Conservation (phyloP, 1,284 basidiomycete genomes). For the Athelia psychrophila region DNA sequence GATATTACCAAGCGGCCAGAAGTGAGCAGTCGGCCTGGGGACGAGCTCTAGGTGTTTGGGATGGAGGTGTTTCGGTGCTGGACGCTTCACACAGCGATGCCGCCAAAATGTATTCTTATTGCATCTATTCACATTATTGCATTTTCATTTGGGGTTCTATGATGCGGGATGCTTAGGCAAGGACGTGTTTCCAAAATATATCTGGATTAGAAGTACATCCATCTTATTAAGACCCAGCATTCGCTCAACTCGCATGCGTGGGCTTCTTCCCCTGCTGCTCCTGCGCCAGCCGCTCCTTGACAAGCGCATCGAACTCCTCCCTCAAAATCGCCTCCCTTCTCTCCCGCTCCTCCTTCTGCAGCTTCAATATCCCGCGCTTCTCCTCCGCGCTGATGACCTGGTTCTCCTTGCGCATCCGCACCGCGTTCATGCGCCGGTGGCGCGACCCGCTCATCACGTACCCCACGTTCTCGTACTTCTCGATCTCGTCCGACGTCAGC, state of each 20-base stretch:
- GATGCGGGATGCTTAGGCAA: no score
- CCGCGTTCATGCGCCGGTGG: slow-evolving; percentile 95
- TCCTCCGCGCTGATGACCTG: slow-evolving; percentile 98
- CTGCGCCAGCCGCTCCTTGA: slow-evolving; percentile 62
- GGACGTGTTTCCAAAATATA: no score
- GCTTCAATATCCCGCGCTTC: slow-evolving; percentile 89
- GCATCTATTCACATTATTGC: no score
- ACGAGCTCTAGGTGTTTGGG: slow-evolving; percentile 1
- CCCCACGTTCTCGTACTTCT: slow-evolving; percentile 83
- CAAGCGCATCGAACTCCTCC: slow-evolving; percentile 80
- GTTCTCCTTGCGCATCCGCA: slow-evolving; percentile 97
- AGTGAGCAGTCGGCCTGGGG: slow-evolving; percentile 11
- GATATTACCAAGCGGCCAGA: slow-evolving; percentile 16
- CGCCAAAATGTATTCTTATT: no score
- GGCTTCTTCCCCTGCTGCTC: no score
- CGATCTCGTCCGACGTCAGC: slow-evolving; percentile 84
- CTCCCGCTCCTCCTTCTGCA: slow-evolving; percentile 91
- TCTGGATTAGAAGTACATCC: no score
- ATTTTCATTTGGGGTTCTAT: no score
- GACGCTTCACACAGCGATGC: slow-evolving; percentile 1
- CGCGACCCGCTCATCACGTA: slow-evolving; percentile 98
- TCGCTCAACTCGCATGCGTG: no score
- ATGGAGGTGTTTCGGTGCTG: neutral
- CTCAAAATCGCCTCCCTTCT: slow-evolving; percentile 81
- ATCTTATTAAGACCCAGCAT: no score